A percentile compares a stretch with the other conserved stretches of the same genome.
Evolutionary conservation across 805 yeast genomes (phyloP).

Genomic region (Candida stauntonica): DNA sequence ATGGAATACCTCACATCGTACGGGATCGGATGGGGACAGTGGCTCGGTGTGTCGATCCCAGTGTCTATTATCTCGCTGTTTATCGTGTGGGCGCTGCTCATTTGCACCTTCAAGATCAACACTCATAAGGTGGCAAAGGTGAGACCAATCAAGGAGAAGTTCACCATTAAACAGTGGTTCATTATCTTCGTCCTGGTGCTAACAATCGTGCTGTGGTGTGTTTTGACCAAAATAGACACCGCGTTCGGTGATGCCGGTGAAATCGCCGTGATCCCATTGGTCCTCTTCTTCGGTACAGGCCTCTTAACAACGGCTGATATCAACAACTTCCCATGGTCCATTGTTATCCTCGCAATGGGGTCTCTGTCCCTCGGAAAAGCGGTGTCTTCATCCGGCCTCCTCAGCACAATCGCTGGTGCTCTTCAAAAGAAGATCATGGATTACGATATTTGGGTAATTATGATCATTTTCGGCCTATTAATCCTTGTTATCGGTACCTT

Average conservation of each 20-base stretch:
- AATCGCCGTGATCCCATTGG: conserved; percentile 81
- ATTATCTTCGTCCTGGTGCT: conserved; percentile 61
- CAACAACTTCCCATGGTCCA: conserved; percentile 94
- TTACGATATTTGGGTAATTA: conserved; percentile 60
- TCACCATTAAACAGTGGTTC: conserved; percentile 69
- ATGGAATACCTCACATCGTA: conserved; percentile 71
- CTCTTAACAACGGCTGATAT: conserved; percentile 78
- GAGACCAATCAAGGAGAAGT: conserved; percentile 53
- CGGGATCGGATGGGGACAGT: conserved; percentile 75
- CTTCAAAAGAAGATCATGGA: conserved; percentile 64
- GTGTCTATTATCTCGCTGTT: conserved; percentile 60
- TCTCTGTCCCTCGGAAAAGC: conserved; percentile 94
- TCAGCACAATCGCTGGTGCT: conserved; percentile 68
- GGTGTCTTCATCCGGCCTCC: conserved; percentile 85
- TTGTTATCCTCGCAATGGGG: conserved; percentile 95
- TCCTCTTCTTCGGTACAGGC: conserved; percentile 87
- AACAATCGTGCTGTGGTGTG: conserved; percentile 89
- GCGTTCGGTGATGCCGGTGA: conserved; percentile 90
- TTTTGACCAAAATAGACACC: conserved; percentile 64
- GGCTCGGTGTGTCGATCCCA: conserved; percentile 88
- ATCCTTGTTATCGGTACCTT: conserved; percentile 87
- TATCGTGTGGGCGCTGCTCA: conserved; percentile 64
- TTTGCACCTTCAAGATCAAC: conserved; percentile 50
- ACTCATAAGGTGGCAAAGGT: conserved; percentile 43
- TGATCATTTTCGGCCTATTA: conserved; percentile 77